Conservation (phyloP, 1,139 yeast genomes). For the Candida tunisiensis region DNA sequence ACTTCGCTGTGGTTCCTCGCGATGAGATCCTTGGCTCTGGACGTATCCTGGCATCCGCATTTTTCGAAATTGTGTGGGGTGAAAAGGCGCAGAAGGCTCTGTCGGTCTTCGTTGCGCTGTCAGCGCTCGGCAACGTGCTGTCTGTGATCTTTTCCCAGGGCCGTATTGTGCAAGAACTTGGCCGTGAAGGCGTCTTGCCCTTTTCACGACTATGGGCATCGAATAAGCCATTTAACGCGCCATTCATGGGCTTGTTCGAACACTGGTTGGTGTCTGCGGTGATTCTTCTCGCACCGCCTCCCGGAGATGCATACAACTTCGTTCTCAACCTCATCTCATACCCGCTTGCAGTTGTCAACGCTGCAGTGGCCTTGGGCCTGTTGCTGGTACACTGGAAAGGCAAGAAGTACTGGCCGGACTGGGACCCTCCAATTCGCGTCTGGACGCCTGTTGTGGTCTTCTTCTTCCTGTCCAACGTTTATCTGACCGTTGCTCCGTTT, state of each 20-base stretch:
- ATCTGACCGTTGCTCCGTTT: conserved; percentile 66
- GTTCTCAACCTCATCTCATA: conserved; percentile 60
- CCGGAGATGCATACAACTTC: conserved; percentile 66
- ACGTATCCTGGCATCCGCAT: conserved; percentile 56
- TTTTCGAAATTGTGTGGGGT: conserved; percentile 62
- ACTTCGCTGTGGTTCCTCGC: conserved; percentile 61
- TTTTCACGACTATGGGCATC: conserved; percentile 40
- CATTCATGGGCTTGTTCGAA: conserved; percentile 35
- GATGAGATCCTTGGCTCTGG: conserved; percentile 44
- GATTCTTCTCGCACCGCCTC: conserved; percentile 49
- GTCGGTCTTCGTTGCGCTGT: conserved; percentile 56
- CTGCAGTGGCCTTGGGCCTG: conserved; percentile 58
- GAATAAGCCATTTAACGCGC: conserved; percentile 37
- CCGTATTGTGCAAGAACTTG: conserved; percentile 59
- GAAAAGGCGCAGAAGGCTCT: conserved; percentile 44
- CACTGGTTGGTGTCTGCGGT: conserved; percentile 36
- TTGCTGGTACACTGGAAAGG: conserved; percentile 41
- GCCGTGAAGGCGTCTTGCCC: conserved; percentile 57
- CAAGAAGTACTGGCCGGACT: conserved; percentile 29
- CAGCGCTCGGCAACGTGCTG: conserved; percentile 64
- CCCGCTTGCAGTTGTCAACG: conserved; percentile 56
- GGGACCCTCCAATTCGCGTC: conserved; percentile 69
- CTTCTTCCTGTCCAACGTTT: conserved; percentile 52
- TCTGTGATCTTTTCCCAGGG: conserved; percentile 70
- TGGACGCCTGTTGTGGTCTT: conserved; percentile 45